Conservation (phyloP, 495 filamentous ascomycete species). For the Saxophila tyrrhenica region DNA sequence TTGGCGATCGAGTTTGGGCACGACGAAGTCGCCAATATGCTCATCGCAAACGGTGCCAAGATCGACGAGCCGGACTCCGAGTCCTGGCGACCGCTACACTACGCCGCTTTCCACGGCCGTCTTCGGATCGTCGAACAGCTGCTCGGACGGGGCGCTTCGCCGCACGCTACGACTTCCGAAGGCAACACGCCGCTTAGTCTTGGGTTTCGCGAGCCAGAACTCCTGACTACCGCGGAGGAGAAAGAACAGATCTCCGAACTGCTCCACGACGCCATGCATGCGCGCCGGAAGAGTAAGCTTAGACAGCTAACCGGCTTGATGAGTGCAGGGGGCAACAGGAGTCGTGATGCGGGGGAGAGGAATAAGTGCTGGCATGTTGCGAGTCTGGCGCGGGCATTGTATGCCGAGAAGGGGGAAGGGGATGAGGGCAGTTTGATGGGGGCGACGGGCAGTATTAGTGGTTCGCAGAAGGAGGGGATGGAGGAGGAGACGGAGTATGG, state of each 20-base stretch:
- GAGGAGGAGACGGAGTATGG: too few species aligned
- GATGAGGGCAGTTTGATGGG: not conserved
- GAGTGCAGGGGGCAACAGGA: not conserved
- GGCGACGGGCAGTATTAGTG: too few species aligned
- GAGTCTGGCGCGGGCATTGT: constrained; percentile 10
- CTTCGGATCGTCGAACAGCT: constrained; percentile 14
- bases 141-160: constrained; percentile 6
- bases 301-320: constrained; percentile 1
- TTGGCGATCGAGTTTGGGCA: constrained; percentile 22
- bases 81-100: constrained; percentile 21
- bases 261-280: constrained; percentile 2
- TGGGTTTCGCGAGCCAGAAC: constrained; percentile 12
- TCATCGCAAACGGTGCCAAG: constrained; percentile 23
- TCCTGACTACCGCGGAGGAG: not conserved
- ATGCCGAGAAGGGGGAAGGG: not conserved
- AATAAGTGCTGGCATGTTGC: constrained; percentile 12
- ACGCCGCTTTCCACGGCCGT: constrained; percentile 18
- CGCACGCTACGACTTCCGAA: constrained; percentile 9
- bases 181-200: constrained; percentile 13
- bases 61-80: constrained; percentile 13
- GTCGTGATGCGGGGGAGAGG: constrained; percentile 5
- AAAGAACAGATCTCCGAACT: constrained; percentile 4
- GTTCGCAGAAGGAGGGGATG: too few species aligned
- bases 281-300: constrained; percentile 2
- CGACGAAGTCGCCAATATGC: constrained; percentile 18